Base-by-base conservation (phyloP, 2,329 filamentous ascomycete species). In the Fusarium denticulatum region DNA sequence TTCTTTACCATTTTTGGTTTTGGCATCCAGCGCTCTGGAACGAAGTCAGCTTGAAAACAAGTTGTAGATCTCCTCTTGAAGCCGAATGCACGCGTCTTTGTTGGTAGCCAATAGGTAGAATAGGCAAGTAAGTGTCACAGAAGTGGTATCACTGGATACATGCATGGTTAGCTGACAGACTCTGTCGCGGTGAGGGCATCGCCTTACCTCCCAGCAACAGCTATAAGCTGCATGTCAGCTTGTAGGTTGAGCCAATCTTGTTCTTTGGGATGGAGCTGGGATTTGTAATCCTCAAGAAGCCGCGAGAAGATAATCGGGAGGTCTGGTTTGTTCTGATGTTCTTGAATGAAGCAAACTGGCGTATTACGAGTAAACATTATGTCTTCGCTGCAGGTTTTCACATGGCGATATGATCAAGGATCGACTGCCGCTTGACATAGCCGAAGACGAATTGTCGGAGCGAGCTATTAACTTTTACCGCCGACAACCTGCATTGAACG, bases 101-200 rank as follows among this genome's bases (percentile, higher is more conserved):
- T 52, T 52, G 5, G 9, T 26, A 20, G 47, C 47, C 9, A 52
- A 36, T 1, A 36, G 10, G 6, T 20, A 36, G 13, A 52, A 36
- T 6, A 52, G 12, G 12, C 47, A 52, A 20, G 16, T 36, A 4
- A 52, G 30, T 5, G 47, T 52, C 6, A 24, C 30, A 8, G 47
- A 52, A 11, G 47, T 52, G 13, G 47, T 52, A 15, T 52, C 47
- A 4, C 47, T 50, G 4, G 0, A 15, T 7, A 14, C 0, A 18
- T 0, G 4, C 0, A 18, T 0, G 4, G 5, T 50, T 11, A 50
- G n/a, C 2, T 3, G 2, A 20, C 1, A 24, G n/a, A 13, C 6
- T 14, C 15, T 14, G 0, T 1, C 22, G 10, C 3, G 7, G 3
- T 10, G 1, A 2, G 22, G 1, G 0, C 3, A 4, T 11, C 1